Base-by-base conservation (phyloP, 768 basidiomycete species). In the Russula dissimulans region DNA sequence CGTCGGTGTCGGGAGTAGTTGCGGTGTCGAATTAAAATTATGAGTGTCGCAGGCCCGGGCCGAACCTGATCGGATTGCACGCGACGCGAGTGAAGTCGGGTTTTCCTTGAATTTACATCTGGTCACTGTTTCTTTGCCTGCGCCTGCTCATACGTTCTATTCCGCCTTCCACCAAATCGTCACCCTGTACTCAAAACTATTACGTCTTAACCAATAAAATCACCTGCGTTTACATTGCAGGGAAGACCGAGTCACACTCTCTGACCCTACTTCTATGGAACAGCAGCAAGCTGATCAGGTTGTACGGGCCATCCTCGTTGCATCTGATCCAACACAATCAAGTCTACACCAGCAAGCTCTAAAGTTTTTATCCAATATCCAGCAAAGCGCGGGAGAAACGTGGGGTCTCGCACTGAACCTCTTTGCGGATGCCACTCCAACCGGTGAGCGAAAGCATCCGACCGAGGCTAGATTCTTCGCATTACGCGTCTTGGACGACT, bases 291-390 rank as follows among this genome's bases (percentile, higher is more conserved):
- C 87, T 67, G 81, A 86, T 66, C 86, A 83, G 70, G 78, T 89
- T 64, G 83, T 89, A 17, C 87, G 86, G 74, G 94, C 94, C 50
- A 92, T 95, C 73, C 76, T 81, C 69, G 87, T 95, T 74, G 94
- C 93, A 53, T 88, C 88, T 61, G 87, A 93, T 76, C 87, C 86
- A 56, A 75, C 78, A 14, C 87, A 85, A 71, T 77, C 75, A 57
- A 71, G 80, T 31, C 74, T 95, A 38, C 90, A 94, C 73, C 87
- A 85, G 60, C 87, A 95, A 71, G 95, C 95, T 38, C 77, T 97
- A 66, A 83, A 86, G 57, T 97, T 89, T 71, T 77, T 97, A 36
- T 79, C 82, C 32, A 81, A 79, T 57, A 78, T 97, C 63, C 87
- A 90, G 67, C 83, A 85, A 71, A 89, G 89, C 71, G 79, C 86